A percentile compares a stretch with the other conserved stretches of the same genome.
Conservation (phyloP, 306 rosid species). For the Gastrolobium villosum region DNA sequence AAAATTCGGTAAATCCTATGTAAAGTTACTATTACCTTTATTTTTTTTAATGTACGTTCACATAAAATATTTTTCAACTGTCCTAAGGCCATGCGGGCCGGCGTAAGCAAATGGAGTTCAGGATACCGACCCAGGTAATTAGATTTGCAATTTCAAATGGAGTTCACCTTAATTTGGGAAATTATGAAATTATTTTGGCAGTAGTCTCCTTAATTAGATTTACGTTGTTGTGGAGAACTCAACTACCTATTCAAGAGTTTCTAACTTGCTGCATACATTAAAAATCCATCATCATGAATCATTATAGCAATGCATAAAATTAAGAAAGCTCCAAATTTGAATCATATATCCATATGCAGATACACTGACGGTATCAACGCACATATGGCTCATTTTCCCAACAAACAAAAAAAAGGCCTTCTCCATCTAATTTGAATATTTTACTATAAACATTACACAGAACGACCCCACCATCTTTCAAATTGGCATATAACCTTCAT, state of each 20-base stretch:
- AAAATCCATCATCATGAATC: constrained; percentile 13
- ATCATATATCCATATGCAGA: not conserved
- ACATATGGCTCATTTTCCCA: not conserved
- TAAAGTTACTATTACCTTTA: no score
- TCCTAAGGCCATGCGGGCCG: no score
- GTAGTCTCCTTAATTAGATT: not conserved
- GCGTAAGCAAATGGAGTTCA: no score
- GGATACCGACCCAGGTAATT: not conserved
- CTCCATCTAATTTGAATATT: constrained; percentile 6
- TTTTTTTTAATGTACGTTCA: no score
- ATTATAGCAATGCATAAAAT: not conserved
- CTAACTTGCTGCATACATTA: not conserved
- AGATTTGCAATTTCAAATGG: not conserved
- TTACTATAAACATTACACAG: not conserved
- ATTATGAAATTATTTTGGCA: not conserved
- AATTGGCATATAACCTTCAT: not conserved
- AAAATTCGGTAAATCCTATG: no score
- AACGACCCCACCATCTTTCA: constrained; percentile 34
- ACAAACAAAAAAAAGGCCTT: not conserved
- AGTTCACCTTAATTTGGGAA: not conserved
- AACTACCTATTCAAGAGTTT: not conserved
- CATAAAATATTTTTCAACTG: no score
- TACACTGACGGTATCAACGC: not conserved
- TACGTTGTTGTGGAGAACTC: not conserved
- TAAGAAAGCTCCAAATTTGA: not conserved